Base-by-base conservation (phyloP, 2,329 filamentous ascomycete species). In the Nemania diffusa region DNA sequence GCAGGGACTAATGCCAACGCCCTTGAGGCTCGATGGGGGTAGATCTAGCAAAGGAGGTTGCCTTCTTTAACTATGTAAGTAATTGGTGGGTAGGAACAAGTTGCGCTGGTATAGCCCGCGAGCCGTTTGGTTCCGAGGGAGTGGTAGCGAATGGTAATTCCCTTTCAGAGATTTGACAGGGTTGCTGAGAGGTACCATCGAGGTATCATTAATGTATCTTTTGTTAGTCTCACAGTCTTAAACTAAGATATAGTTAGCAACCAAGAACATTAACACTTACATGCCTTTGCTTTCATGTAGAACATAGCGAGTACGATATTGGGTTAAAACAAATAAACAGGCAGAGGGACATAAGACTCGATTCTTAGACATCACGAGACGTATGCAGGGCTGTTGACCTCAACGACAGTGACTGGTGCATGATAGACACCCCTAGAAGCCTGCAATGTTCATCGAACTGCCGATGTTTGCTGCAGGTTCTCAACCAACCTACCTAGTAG, bases 191-290 rank as follows among this genome's bases (percentile, higher is more conserved):
- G 40, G 61, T 68, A 68, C 52, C 61, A 5, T 17, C 32, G 13
- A 68, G 11, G 65, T 68, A 68, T 52, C 27, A 15, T 20, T 9
- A 13, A 68, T 40, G 65, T 68, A 68, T 42, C 52, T 57, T 57
- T 51, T 55, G 15, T 55, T 52, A 1, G 22, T 64, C 48, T 17
- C 24, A 22, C 13, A 8, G 44, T 13, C 32, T 26, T 34, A 3
- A 29, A 22, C 3, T 50, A 13, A 3, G 27, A 27, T 29, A 24
- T 46, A 24, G 46, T 51, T 44, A 34, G 60, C 34, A 55, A 59
- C 27, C 22, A 42, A 32, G 42, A 61, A 44, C 40, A 50, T 55
- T 32, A 37, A 48, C 50, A 24, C 42, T 40, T 3, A 13, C 24
- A 40, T 20, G 22, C 26, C 27, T 37, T 57, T 20, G n/a, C 32